Evolutionary conservation across 2,329 filamentous ascomycete genomes (phyloP).

Genomic region (Furcasterigmium furcatum): DNA sequence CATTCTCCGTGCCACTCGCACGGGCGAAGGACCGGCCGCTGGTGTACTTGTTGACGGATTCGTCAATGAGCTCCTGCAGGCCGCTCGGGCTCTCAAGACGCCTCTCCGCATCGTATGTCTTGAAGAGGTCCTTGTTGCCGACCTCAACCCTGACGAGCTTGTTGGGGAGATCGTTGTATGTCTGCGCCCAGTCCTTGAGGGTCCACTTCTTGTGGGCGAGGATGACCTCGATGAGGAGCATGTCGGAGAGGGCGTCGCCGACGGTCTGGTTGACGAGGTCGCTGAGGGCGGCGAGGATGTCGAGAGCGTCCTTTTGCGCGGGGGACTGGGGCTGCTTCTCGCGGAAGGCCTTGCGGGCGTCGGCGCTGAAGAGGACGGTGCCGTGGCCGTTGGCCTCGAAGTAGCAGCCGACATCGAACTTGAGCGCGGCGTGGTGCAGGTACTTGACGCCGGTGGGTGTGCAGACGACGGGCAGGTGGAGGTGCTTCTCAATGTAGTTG

Average conservation of each 20-base stretch:
- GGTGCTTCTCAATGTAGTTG: slow-evolving; percentile 82
- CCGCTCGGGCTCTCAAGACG: slow-evolving; percentile 76
- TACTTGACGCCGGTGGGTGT: slow-evolving; percentile 97
- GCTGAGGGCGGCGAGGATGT: slow-evolving; percentile 76
- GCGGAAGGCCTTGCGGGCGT: slow-evolving; percentile 75
- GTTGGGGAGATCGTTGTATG: slow-evolving; percentile 93
- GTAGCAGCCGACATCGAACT: slow-evolving; percentile 95
- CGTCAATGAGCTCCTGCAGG: slow-evolving; percentile 82
- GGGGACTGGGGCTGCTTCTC: slow-evolving; percentile 83
- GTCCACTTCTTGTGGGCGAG: slow-evolving; percentile 93
- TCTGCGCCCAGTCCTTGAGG: slow-evolving; percentile 85
- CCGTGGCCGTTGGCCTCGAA: slow-evolving; percentile 99
- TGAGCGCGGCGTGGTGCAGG: slow-evolving; percentile 91
- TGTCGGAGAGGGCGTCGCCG: slow-evolving; percentile 91
- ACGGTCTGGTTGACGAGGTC: slow-evolving; percentile 98
- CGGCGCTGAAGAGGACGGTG: slow-evolving; percentile 88
- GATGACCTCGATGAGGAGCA: slow-evolving; percentile 93
- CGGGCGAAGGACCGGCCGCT: slow-evolving; percentile 87
- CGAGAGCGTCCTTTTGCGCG: slow-evolving; percentile 84
- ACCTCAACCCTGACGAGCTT: slow-evolving; percentile 93
- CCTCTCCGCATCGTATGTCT: slow-evolving; percentile 88
- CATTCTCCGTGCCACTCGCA: slow-evolving; percentile 93
- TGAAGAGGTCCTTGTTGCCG: slow-evolving; percentile 81
- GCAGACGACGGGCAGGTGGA: slow-evolving; percentile 87
- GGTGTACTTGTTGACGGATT: slow-evolving; percentile 84